phyloP scores from a whole-genome alignment of 75 land plant genomes.

The Sequoia sempervirens region DNA sequence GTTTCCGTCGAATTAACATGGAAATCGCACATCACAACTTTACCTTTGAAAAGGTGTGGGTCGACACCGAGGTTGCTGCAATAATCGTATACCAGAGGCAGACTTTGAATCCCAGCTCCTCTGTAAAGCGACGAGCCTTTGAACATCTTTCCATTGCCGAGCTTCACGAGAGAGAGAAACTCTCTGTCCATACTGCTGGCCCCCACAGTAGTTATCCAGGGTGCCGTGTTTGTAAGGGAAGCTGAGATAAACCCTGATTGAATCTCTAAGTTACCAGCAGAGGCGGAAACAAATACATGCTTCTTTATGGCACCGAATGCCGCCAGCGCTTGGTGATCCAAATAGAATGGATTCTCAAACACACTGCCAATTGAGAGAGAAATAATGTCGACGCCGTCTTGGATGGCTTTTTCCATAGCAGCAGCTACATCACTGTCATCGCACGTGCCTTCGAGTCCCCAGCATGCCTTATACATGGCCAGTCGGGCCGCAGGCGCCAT shows the following conservation, averaged over 20 bases:
- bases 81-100: neutral
- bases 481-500: slow-evolving; percentile 19
- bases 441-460: neutral
- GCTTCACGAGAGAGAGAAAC: slow-evolving; percentile 11
- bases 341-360: neutral
- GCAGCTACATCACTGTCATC: slow-evolving; percentile 27
- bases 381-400: slow-evolving; percentile 42
- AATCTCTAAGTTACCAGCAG: slow-evolving; percentile 55
- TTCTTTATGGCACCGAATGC: slow-evolving; percentile 35
- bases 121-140: neutral
- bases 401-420: slow-evolving; percentile 29
- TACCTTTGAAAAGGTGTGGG: slow-evolving; percentile 21
- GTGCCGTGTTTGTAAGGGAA: slow-evolving; percentile 20
- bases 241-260: slow-evolving; percentile 4
- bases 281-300: slow-evolving; percentile 27
- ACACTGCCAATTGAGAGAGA: slow-evolving; percentile 31
- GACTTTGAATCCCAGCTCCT: neutral
- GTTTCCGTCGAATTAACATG: neutral
- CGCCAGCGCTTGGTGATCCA: slow-evolving; percentile 26
- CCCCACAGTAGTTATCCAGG: slow-evolving; percentile 35
- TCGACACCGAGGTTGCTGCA: slow-evolving; percentile 1
- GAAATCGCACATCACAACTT: slow-evolving; percentile 26
- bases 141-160: slow-evolving; percentile 12
- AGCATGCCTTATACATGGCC: slow-evolving; percentile 25
- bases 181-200: slow-evolving; percentile 30